Base-by-base conservation (phyloP, 306 rosid genomes). In the Sesbania bispinosa region DNA sequence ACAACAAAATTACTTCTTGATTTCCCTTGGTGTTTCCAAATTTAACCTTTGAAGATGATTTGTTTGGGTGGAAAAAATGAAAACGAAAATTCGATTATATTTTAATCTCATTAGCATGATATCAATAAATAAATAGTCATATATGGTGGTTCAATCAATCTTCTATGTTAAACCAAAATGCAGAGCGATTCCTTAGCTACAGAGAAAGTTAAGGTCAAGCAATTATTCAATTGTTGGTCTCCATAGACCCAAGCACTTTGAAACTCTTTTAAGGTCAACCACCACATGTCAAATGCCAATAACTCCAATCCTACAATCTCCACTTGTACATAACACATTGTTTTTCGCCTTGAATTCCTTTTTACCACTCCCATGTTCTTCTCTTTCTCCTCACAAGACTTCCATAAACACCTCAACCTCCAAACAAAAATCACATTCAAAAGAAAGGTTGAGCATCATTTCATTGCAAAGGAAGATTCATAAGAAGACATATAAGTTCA, bases 331-430 rank as follows among this genome's bases (percentile, higher is more conserved):
- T 0, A 11, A 1, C 11, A 38, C 64, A 77, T 35, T 68, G 20
- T 68, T 76, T 59, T 11, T 13, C 80, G 70, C 80, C 76, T 59
- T 47, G 2, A 7, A 59, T 76, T 76, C 55, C 63, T 68, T 67
- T 54, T 20, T 9, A 47, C 80, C 80, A 16, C 63, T 58, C 69
- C 75, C 26, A 10, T 35, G 0, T 21, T 23, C 21, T 10, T 46
- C 39, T 14, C 29, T 69, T 35, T 54, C 75, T 69, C 23, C 43
- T 32, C 5, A 7, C 23, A 10, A n/a, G n/a, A n/a, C n/a, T n/a
- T n/a, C n/a, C n/a, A 39, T 48, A 54, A 69, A 43, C 71, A 67
- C 61, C 73, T 29, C 19, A 43, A 1, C 11, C 16, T 10, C 3
- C 18, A 67, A 36, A 57, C 67, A 33, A 14, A 75, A 51, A 10